These are phyloP conservation scores for Atkinsonella hypoxylon DNA, from an alignment of 2,329 filamentous ascomycete species.

Conservation along the genomic window DNA sequence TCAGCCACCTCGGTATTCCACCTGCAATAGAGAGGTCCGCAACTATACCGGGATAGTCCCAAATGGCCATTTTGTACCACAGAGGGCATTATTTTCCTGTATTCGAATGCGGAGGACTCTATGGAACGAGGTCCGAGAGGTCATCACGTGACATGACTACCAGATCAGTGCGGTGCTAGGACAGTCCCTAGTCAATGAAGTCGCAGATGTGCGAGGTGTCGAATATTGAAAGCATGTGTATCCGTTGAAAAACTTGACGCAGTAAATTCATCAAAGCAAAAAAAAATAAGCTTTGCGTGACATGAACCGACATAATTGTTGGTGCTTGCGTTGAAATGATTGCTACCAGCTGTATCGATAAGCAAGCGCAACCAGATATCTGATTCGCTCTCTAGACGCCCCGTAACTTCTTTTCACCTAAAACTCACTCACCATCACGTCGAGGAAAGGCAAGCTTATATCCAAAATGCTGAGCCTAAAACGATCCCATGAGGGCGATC, in stretches of 20 bases:
- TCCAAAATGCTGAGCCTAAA: slow-evolving; percentile 53
- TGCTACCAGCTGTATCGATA: slow-evolving; percentile 17
- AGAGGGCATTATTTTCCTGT: too few relatives aligned
- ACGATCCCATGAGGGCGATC: slow-evolving; percentile 38
- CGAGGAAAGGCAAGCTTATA: slow-evolving; percentile 1
- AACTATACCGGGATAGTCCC: too few relatives aligned
- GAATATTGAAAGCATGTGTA: too few relatives aligned
- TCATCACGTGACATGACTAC: background rate
- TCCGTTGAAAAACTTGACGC: too few relatives aligned
- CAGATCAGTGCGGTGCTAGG: background rate
- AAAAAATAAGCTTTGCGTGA: too few relatives aligned
- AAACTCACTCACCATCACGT: slow-evolving; percentile 7
- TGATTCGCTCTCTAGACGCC: slow-evolving; percentile 12
- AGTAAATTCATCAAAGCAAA: too few relatives aligned
- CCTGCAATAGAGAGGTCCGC: too few relatives aligned
- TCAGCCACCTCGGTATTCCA: background rate
- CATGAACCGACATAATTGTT: background rate
- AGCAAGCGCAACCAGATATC: slow-evolving; percentile 14
- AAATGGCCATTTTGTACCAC: too few relatives aligned
- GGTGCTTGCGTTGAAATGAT: background rate
- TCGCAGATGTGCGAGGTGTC: too few relatives aligned
- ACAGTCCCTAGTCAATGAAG: background rate
- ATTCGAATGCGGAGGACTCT: too few relatives aligned
- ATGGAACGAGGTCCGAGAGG: background rate
- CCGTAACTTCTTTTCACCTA: slow-evolving; percentile 9